phyloP scores from a whole-genome alignment of 139 green algal genomes.

The Tetratostichococcus sp. region DNA sequence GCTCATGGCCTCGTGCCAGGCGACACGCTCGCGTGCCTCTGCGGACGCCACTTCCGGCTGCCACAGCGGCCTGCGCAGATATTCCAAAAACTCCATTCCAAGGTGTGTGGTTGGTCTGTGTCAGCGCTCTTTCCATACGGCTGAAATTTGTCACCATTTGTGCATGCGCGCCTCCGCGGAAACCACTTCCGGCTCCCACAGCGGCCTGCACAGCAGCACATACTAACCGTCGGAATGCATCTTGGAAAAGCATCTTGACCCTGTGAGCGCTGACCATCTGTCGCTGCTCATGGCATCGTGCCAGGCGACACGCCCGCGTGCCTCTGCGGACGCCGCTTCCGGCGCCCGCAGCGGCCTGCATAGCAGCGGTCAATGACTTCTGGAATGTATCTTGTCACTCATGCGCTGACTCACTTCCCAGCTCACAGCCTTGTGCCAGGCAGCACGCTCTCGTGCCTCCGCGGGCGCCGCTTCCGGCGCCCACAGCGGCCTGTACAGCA shows the following conservation, averaged over 20 bases:
- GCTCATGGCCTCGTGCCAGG: slow-evolving; percentile 65
- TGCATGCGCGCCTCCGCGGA: slow-evolving; percentile 60
- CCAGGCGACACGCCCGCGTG: slow-evolving; percentile 57
- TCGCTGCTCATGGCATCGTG: slow-evolving; percentile 53
- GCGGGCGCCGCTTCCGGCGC: slow-evolving; percentile 38
- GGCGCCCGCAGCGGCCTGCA: slow-evolving; percentile 46
- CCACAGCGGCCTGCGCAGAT: slow-evolving; percentile 40
- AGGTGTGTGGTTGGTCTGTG: too few species aligned
- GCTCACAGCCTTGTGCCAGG: slow-evolving; percentile 65
- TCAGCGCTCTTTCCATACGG: slow-evolving; percentile 33
- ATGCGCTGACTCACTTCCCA: too few species aligned
- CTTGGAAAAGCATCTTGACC: too few species aligned
- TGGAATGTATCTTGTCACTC: too few species aligned
- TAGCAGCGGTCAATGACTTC: too few species aligned
- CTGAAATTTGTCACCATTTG: slow-evolving; percentile 58
- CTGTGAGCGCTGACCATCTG: too few species aligned
- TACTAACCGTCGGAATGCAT: too few species aligned
- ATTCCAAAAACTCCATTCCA: too few species aligned
- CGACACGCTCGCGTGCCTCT: slow-evolving; percentile 54
- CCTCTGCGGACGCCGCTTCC: slow-evolving; percentile 45
- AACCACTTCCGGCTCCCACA: slow-evolving; percentile 51
- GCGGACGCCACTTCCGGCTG: slow-evolving; percentile 38
- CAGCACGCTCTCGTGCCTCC: slow-evolving; percentile 53
- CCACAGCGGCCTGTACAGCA: slow-evolving; percentile 40
- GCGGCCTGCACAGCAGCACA: slow-evolving; percentile 1